These are phyloP conservation scores for Aspergillus carbonarius DNA, from an alignment of 2,329 filamentous ascomycete species.

Conservation along the genomic window DNA sequence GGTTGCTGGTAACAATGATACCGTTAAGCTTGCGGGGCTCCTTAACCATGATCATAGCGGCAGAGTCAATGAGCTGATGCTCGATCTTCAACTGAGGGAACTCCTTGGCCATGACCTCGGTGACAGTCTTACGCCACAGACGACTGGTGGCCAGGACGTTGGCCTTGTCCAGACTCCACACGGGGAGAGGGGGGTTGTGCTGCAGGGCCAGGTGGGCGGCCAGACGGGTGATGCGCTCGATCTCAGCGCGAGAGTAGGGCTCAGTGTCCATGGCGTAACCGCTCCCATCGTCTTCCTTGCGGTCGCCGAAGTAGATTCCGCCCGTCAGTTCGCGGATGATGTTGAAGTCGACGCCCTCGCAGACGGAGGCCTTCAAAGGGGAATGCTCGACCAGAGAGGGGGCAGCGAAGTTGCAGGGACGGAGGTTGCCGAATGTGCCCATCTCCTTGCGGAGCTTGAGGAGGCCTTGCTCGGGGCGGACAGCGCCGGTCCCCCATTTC, in stretches of 20 bases:
- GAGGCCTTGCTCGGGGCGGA: slow-evolving; percentile 90
- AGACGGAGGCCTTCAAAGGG: slow-evolving; percentile 81
- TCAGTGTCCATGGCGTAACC: slow-evolving; percentile 80
- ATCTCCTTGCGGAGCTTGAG: slow-evolving; percentile 91
- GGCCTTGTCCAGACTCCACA: slow-evolving; percentile 91
- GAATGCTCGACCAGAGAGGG: slow-evolving; percentile 80
- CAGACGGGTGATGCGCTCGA: slow-evolving; percentile 82
- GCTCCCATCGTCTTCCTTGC: slow-evolving; percentile 72
- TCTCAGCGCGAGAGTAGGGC: slow-evolving; percentile 78
- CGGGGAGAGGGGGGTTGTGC: slow-evolving; percentile 70
- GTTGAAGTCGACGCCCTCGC: slow-evolving; percentile 85
- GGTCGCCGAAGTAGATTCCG: slow-evolving; percentile 93
- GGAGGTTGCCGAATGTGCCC: slow-evolving; percentile 89
- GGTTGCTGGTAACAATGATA: slow-evolving; percentile 85
- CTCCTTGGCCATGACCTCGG: slow-evolving; percentile 80
- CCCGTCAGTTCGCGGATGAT: slow-evolving; percentile 90
- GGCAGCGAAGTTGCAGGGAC: slow-evolving; percentile 93
- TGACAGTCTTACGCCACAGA: slow-evolving; percentile 84
- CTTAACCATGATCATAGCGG: slow-evolving; percentile 98
- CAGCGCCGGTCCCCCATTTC: slow-evolving; percentile 88
- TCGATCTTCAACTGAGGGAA: slow-evolving; percentile 81
- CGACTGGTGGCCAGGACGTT: slow-evolving; percentile 90
- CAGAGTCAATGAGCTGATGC: slow-evolving; percentile 91
- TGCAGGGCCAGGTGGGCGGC: slow-evolving; percentile 78
- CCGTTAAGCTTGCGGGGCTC: slow-evolving; percentile 85